Base-by-base conservation (phyloP, 805 yeast genomes). In the Wickerhamiella hasegawae region DNA sequence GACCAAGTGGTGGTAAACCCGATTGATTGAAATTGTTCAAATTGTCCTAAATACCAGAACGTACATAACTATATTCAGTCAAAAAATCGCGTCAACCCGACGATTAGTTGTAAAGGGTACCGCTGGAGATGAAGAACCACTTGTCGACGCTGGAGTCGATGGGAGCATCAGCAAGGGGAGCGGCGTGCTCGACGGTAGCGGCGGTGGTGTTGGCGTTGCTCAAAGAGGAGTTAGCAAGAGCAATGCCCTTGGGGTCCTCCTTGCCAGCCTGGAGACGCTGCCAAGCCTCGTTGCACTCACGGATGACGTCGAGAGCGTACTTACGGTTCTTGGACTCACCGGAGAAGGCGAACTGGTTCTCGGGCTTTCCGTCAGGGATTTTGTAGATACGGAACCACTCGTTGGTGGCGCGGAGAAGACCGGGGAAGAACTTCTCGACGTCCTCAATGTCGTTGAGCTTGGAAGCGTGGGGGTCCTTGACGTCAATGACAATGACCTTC, bases 351-450 rank as follows among this genome's bases (percentile, higher is more conserved):
- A 90, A 87, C 62, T 78, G 79, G 64, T 90, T 90, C 62, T 73
- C 81, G 51, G 94, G 94, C 70, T 90, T 90, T 43, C 97, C 98
- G 59, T 87, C 98, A 37, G 98, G 96, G 48, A 84, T 71, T 63
- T 90, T 90, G 75, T 90, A 90, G 62, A 85, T 84, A 59, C 92
- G 79, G 75, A 90, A 90, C 98, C 98, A 90, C 63, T 81, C 93
- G 60, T 84, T 76, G 40, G 97, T 90, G 45, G 94, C 79, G 57
- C 93, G 80, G 54, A 90, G 66, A 40, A 90, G 67, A 37, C 95
- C 95, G 40, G 98, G 98, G 60, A 85, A 74, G 57, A 78, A 76
- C 52, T 69, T 71, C 59, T 72, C 84, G 44, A 90, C 93, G 52
- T 90, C 96, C 60, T 80, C 87, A 48, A 90, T 74, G 59, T 84